Conservation (phyloP, 2,329 filamentous ascomycete genomes). For the Pleurostoma richardsiae region DNA sequence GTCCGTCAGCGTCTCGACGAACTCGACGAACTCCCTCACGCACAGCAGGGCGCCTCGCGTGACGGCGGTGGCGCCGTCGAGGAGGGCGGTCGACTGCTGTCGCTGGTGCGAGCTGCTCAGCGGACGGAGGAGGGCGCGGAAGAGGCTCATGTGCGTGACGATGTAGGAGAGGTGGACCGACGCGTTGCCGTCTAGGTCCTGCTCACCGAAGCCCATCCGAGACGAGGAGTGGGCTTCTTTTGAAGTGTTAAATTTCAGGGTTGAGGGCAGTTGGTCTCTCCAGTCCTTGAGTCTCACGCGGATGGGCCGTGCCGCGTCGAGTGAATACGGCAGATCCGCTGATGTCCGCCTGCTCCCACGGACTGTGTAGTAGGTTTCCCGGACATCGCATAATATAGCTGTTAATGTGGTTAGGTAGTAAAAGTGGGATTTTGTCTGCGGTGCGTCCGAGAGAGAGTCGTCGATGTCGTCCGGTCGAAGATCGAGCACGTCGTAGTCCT, state of each 20-base stretch:
- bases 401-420: constrained; percentile 20
- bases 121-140: constrained; percentile 22
- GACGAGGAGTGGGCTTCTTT: not conserved
- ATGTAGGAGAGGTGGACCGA: constrained; percentile 25
- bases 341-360: constrained; percentile 19
- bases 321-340: constrained; percentile 19
- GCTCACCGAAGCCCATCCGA: not conserved
- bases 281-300: constrained; percentile 20
- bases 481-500: constrained; percentile 22
- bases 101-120: constrained; percentile 5
- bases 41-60: constrained; percentile 8
- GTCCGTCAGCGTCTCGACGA: constrained; percentile 10
- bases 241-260: not conserved
- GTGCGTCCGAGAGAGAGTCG: constrained; percentile 9
- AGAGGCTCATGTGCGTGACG: constrained; percentile 26
- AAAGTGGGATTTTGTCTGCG: constrained; percentile 15
- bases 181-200: constrained; percentile 18
- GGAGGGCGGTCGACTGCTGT: not conserved
- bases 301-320: constrained; percentile 19
- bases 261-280: constrained; percentile 20
- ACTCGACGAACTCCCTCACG: constrained; percentile 12
- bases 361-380: constrained; percentile 21
- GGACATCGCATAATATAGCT: constrained; percentile 23
- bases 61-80: constrained; percentile 5
- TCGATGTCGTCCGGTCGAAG: constrained; percentile 17